These are phyloP conservation scores for Houttuynia cordata DNA, from an alignment of 164 flowering plant species.

Conservation along the genomic window DNA sequence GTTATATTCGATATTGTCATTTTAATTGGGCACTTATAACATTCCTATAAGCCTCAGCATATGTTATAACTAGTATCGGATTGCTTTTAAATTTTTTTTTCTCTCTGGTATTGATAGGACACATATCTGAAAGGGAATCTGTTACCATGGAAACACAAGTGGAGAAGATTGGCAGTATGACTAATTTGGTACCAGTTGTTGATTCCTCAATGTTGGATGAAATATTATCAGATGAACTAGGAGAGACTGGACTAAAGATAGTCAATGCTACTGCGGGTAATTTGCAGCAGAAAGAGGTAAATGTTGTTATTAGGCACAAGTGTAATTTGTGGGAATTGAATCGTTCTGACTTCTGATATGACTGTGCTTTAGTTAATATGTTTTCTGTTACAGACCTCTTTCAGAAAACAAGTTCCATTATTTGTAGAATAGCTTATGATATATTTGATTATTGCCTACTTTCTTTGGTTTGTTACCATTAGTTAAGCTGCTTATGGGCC, in stretches of 20 bases:
- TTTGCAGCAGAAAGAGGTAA: constrained; percentile 47
- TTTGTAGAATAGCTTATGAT: too few species aligned
- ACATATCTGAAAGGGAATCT: constrained; percentile 23
- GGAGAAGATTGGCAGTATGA: constrained; percentile 13
- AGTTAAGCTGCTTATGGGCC: too few species aligned
- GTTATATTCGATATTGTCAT: too few species aligned
- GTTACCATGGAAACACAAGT: constrained; percentile 24
- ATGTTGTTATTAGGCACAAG: background rate
- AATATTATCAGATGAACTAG: constrained; percentile 47
- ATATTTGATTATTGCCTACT: too few species aligned
- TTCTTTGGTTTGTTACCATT: too few species aligned
- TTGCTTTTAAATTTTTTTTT: too few species aligned
- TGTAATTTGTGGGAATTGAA: background rate
- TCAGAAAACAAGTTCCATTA: too few species aligned
- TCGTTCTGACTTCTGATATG: background rate
- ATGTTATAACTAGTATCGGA: too few species aligned
- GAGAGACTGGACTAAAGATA: constrained; percentile 7
- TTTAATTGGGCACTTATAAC: too few species aligned
- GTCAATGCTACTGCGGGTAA: constrained; percentile 22
- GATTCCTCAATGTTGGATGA: constrained; percentile 46
- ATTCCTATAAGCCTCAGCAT: too few species aligned
- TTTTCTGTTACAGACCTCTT: background rate
- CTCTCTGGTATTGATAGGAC: background rate
- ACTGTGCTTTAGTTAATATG: background rate
- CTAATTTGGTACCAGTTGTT: constrained; percentile 15